These are phyloP conservation scores for Herpetomonas muscarum DNA, from an alignment of 208 protist genomes.

Conservation along the genomic window DNA sequence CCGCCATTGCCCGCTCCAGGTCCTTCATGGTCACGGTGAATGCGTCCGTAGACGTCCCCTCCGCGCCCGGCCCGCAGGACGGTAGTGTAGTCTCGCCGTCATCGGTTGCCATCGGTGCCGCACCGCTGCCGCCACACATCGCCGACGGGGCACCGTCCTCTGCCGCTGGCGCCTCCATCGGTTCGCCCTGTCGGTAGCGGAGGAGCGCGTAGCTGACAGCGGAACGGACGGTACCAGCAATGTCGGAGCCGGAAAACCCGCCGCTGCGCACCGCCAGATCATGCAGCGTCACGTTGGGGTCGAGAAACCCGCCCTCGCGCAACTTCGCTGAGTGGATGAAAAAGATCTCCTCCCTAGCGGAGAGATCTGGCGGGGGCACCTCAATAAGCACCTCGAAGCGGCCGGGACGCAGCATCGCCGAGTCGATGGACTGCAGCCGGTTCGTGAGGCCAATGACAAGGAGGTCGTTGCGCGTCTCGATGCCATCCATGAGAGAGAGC, in stretches of 20 bases:
- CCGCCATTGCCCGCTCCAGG: constrained; percentile 29
- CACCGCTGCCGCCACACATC: neutral
- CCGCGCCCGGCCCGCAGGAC: neutral
- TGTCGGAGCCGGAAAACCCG: constrained; percentile 98
- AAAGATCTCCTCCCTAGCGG: constrained; percentile 86
- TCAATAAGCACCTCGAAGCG: constrained; percentile 93
- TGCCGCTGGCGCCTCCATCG: neutral
- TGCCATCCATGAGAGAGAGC: constrained; percentile 93
- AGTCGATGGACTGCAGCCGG: constrained; percentile 84
- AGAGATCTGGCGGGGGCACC: constrained; percentile 76
- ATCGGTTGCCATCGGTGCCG: neutral
- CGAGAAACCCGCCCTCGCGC: constrained; percentile 75
- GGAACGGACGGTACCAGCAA: constrained; percentile 75
- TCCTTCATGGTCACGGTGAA: constrained; percentile 49
- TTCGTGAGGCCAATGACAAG: constrained; percentile 95
- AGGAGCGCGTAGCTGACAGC: constrained; percentile 83
- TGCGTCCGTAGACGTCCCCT: neutral
- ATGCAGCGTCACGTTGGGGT: constrained; percentile 84
- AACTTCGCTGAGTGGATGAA: constrained; percentile 91
- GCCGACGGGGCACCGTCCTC: neutral
- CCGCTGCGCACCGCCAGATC: constrained; percentile 91
- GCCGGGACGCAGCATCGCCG: constrained; percentile 90
- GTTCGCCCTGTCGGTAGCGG: constrained; percentile 32
- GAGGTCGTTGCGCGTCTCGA: constrained; percentile 84
- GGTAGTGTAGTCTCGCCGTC: too few species aligned